Conservation (phyloP, 2,329 filamentous ascomycete genomes). For the Raffaelea ambrosiae region DNA sequence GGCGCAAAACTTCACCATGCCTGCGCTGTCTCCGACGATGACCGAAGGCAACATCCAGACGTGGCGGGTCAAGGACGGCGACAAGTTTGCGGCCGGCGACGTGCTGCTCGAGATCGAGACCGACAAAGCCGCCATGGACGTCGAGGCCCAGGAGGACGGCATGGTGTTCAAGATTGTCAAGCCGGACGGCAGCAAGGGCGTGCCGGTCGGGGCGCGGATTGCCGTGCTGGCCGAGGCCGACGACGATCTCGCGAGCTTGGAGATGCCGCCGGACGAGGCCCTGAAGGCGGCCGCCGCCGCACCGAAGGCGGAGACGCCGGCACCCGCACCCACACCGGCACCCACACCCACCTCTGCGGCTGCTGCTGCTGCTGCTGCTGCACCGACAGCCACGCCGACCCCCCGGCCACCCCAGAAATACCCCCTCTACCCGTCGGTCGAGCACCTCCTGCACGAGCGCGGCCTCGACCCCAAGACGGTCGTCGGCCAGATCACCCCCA, state of each 20-base stretch:
- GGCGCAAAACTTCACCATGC: conserved; percentile 86
- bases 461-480: conserved; percentile 62
- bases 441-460: conserved; percentile 70
- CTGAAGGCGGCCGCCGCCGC: conserved; percentile 15
- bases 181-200: conserved; percentile 63
- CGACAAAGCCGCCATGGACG: conserved; percentile 91
- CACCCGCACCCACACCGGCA: neutral
- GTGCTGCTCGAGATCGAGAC: conserved; percentile 89
- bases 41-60: conserved; percentile 81
- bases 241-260: conserved; percentile 66
- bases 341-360: neutral
- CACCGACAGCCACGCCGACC: conserved; percentile 15
- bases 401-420: conserved; percentile 43
- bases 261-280: conserved; percentile 63
- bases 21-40: conserved; percentile 86
- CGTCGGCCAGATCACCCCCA: conserved; percentile 73
- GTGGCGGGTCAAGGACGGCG: conserved; percentile 84
- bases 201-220: conserved; percentile 74
- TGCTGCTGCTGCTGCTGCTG: neutral
- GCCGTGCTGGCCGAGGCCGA: conserved; percentile 73
- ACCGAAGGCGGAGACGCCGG: conserved; percentile 10
- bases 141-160: conserved; percentile 86
- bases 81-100: conserved; percentile 72
- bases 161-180: conserved; percentile 75
- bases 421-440: conserved; percentile 75